A percentile compares a stretch with the other conserved stretches of the same genome.
These are phyloP conservation scores for Adansonia madagascariensis DNA, from an alignment of 441 rosid genomes.

Conservation along the genomic window DNA sequence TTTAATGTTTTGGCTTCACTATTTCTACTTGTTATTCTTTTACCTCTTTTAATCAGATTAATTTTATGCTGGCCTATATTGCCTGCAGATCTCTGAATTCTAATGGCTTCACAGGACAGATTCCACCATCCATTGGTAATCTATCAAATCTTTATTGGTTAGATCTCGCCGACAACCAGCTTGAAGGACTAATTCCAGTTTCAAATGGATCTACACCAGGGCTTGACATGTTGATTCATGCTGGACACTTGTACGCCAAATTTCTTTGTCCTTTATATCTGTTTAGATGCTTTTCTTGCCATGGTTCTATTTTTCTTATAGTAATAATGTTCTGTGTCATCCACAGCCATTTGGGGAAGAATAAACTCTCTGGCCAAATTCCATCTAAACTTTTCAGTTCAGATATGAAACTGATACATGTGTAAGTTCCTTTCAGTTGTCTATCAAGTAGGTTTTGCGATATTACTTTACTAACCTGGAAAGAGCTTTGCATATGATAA, in stretches of 20 bases:
- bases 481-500: too few relatives aligned
- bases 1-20: neutral
- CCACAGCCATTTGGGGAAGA: constrained; percentile 27
- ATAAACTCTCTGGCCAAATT: constrained; percentile 19
- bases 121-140: constrained; percentile 72
- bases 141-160: constrained; percentile 67
- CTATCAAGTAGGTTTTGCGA: neutral
- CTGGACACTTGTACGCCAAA: constrained; percentile 70
- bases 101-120: constrained; percentile 63
- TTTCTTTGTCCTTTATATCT: neutral
- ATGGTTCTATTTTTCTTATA: neutral
- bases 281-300: neutral
- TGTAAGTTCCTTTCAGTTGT: constrained; percentile 24
- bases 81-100: constrained; percentile 69
- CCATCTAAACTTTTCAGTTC: constrained; percentile 27
- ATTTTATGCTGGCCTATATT: constrained; percentile 15
- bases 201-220: constrained; percentile 67
- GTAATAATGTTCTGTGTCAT: neutral
- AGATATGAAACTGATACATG: constrained; percentile 16
- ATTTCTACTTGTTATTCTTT: neutral
- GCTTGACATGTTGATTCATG: constrained; percentile 61
- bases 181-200: constrained; percentile 71
- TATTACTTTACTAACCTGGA: neutral
- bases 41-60: neutral
- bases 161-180: constrained; percentile 76